Conservation (phyloP, 352 stramenopile species). For the Pythium biforme region DNA sequence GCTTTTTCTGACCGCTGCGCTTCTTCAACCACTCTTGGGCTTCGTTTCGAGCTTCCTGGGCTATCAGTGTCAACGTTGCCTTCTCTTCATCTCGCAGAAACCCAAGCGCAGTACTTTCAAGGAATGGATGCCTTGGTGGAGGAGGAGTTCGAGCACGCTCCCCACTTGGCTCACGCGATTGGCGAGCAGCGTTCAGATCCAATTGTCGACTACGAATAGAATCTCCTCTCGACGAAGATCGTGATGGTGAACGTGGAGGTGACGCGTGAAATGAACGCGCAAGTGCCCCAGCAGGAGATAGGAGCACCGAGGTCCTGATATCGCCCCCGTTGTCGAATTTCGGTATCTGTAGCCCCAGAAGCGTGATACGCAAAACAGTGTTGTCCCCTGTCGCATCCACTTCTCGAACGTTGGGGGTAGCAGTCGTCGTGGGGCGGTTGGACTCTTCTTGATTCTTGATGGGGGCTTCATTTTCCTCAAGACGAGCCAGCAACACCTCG, state of each 20-base stretch:
- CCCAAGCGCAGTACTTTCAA: constrained; percentile 34
- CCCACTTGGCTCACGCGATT: not conserved
- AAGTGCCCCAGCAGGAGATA: not conserved
- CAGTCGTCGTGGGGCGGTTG: not conserved
- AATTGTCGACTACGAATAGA: not conserved
- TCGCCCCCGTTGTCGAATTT: not conserved
- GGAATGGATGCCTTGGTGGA: not conserved
- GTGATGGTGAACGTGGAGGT: constrained; percentile 11
- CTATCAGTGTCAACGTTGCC: constrained; percentile 62
- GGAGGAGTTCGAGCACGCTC: not conserved
- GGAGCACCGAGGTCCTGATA: not conserved
- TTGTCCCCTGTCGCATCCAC: not conserved
- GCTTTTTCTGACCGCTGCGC: constrained; percentile 71
- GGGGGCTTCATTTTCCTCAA: not conserved
- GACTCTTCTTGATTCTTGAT: not conserved
- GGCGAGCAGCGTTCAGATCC: not conserved
- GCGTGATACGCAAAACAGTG: constrained; percentile 12
- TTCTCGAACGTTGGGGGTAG: not conserved
- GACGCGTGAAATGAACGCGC: not conserved
- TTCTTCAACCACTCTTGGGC: constrained; percentile 73
- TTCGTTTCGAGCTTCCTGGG: constrained; percentile 60
- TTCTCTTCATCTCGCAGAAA: constrained; percentile 62
- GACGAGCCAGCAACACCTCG: not conserved
- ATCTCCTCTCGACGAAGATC: constrained; percentile 2
- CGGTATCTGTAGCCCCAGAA: constrained; percentile 15